Evolutionary conservation across 2,329 filamentous ascomycete genomes (phyloP), one percentile per base, ranked within the genome.

Genomic region (Ascochyta clinopodiicola): DNA sequence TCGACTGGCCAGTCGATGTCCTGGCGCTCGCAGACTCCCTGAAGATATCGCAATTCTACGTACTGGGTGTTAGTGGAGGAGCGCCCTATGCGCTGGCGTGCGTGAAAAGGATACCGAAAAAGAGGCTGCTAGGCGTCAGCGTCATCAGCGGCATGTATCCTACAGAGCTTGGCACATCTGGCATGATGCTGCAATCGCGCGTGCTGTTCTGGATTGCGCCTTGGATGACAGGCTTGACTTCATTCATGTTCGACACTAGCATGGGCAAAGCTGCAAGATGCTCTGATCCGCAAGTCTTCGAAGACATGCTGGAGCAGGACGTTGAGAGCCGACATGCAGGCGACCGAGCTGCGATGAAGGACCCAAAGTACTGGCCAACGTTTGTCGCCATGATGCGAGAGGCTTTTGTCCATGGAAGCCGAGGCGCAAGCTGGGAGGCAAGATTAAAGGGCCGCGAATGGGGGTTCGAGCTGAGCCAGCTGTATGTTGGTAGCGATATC

Each of bases 1-100:
- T 77, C 15, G 75, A 79, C 62, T 78, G 74, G 70, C 75, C 80
- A 3, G 54, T 70, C 13, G 80, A 83, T 50, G 62, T 82, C 3
- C 57, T 75, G 15, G 66, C 66, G 0, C 72, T 83, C 6, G 73
- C 75, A 6, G 59, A 75, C 2, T 71, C 79, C 53, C 71, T 82
- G 9, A 67, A 74, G 5, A 56, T 82, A 15, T 51, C 68, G 5
- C 59, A 69, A 5, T 83, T 80, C 63, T 72, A 74, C 15, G 68
- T 83, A 21, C 57, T 82, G 6, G 80, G 79, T 2, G 66, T 75
- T 4, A 80, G 77, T 0, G 81, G 80, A 7, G 81, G 81, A 19
- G 78, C 78, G 2, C 79, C 80, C 0, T 82, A 80, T 60, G 75
- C 76, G 2, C 63, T 82, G 10, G 80, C 80, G 21, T 83, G 80